Evolutionary conservation across 495 filamentous ascomycete genomes (phyloP), one percentile per base, ranked within the genome.

Genomic region (Hapsidospora chrysogenum): DNA sequence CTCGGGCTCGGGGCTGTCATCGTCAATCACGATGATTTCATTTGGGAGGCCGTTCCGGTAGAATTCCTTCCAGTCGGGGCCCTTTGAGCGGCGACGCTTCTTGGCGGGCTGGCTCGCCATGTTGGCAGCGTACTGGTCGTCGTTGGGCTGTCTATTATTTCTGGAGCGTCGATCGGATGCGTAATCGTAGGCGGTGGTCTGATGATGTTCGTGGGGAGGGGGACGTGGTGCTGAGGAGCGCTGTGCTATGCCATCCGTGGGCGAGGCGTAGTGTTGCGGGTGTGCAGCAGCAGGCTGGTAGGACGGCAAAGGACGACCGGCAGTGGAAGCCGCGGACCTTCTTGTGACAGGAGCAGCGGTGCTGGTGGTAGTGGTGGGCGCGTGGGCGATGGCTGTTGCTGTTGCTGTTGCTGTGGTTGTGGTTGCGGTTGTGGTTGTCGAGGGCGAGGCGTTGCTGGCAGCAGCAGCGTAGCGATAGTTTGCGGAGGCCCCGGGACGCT

Each of bases 1-100:
- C 38, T 47, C 72, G 15, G 72, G 67, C 38, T 78, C 78, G 27
- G 78, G 74, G n/a, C 80, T 76, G 57, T 94, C 87, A 57, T 94
- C 87, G 46, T 93, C 81, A 52, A 96, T 96, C 40, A 94, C 76
- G 50, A 96, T 94, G 51, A 96, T 71, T 56, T 94, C 86, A 50
- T 86, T 80, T 10, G 87, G 87, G 11, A 87, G 55, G 14, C 87
- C 87, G 57, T 94, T 92, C 52, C 80, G 82, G 56, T 93, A 96
- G 51, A 92, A 96, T 40, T 75, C 70, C 21, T 70, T 58, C 87
- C 87, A 96, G 61, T 96, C 74, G 39, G 81, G 78, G 41, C 68
- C 65, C 42, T 72, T 63, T n/a, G 68, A 66, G 31, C 69, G 62
- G 33, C 67, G 65, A 41, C 63, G 60, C 41, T 76, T 74, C 31